Evolutionary conservation across 768 basidiomycete species (phyloP).

Genomic region (Lactifluus pinguis): DNA sequence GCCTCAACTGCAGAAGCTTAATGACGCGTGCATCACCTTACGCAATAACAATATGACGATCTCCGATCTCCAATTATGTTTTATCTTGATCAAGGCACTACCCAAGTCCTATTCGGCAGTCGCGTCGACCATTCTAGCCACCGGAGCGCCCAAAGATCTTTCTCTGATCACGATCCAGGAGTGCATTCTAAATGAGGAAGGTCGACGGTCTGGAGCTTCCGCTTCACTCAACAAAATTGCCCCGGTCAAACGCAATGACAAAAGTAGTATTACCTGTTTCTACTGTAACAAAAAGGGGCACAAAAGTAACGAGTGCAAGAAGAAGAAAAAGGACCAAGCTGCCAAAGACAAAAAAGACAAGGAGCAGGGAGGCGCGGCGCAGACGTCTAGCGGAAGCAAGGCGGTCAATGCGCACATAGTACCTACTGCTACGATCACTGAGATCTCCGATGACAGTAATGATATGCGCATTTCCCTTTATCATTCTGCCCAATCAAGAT

Average conservation of each 20-base stretch:
- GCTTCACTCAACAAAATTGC: not conserved
- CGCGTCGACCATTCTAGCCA: too few species aligned
- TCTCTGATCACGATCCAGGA: not conserved
- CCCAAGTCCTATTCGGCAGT: too few species aligned
- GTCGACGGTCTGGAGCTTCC: too few species aligned
- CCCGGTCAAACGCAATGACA: not conserved
- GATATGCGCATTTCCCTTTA: not conserved
- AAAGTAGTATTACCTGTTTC: not conserved
- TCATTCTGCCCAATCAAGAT: too few species aligned
- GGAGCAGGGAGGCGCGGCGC: not conserved
- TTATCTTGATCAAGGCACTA: too few species aligned
- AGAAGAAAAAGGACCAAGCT: not conserved
- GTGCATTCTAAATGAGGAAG: not conserved
- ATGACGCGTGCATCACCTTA: not conserved
- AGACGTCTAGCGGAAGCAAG: not conserved
- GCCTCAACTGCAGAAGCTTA: not conserved
- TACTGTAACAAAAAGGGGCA: not conserved
- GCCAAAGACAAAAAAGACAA: not conserved
- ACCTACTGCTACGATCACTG: not conserved
- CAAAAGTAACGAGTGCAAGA: not conserved
- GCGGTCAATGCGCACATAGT: not conserved
- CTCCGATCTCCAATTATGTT: too few species aligned
- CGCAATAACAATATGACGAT: not conserved
- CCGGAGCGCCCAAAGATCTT: not conserved
- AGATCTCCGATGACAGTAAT: not conserved